Percentiles rank a stretch among this genome's conserved stretches.
Conservation (phyloP, 441 rosid species). For the Brassica hybrid region DNA sequence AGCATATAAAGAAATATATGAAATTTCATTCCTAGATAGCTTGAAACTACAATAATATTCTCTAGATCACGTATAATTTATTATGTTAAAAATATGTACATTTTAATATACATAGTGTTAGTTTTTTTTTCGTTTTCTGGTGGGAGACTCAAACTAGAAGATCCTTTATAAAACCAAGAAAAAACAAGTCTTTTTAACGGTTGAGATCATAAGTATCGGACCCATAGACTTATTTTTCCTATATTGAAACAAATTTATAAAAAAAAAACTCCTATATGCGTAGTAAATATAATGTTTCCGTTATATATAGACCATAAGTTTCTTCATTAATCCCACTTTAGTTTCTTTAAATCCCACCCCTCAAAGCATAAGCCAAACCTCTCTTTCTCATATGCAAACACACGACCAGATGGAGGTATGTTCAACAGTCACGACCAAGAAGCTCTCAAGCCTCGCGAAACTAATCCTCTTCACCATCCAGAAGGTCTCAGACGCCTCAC, state of each 20-base stretch:
- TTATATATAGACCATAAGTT: constrained; percentile 40
- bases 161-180: neutral
- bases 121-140: neutral
- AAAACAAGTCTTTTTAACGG: constrained; percentile 19
- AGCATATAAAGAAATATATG: neutral
- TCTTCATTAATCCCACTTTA: constrained; percentile 35
- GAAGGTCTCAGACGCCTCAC: constrained; percentile 59
- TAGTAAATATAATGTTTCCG: constrained; percentile 35
- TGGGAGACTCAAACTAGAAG: constrained; percentile 14
- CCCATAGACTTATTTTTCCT: constrained; percentile 35
- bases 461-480: constrained; percentile 53
- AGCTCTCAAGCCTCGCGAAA: constrained; percentile 51
- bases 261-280: constrained; percentile 12
- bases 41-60: neutral
- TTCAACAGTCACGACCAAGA: constrained; percentile 54
- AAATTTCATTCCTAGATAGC: neutral
- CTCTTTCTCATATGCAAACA: constrained; percentile 30
- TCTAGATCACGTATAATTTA: neutral
- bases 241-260: neutral
- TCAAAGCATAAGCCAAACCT: constrained; percentile 21
- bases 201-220: constrained; percentile 33
- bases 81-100: neutral
- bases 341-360: constrained; percentile 33
- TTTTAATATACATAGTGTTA: neutral
- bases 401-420: constrained; percentile 50